Base-by-base conservation (phyloP, 306 rosid species). In the Dryas alaskensis region DNA sequence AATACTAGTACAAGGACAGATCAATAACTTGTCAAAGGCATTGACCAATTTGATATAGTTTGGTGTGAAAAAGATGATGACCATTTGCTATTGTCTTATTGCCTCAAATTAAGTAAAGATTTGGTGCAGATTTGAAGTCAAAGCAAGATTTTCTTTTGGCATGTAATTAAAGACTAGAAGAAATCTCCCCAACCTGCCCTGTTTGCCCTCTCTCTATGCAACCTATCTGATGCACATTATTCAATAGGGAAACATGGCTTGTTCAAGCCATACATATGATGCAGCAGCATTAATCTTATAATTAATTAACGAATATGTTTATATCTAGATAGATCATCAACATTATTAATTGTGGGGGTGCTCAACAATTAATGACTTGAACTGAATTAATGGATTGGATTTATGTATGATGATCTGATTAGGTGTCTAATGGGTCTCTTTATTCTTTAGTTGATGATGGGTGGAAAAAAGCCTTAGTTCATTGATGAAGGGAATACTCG, bases 71-170 rank as follows among this genome's bases (percentile, higher is more conserved):
- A 63, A 61, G 70, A 60, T 54, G 39, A 76, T 66, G 60, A 66
- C 72, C 27, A 76, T 61, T 81, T 76, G 76, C 60, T 37, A 39
- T 70, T 72, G 73, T 73, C 72, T 65, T 74, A 74, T 79, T 84
- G 79, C 75, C 72, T 87, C 84, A 84, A 79, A 76, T 83, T 78
- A 75, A 66, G 64, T 50, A 76, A 50, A 76, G 82, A 77, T 54
- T 77, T 78, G 77, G 87, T 78, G 79, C 84, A 84, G 70, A 76
- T 44, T 82, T 81, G 82, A 78, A 84, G 81, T 84, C 83, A 83
- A 82, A 86, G 79, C 84, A 81, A 86, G 76, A 73, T 67, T 73
- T 70, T 73, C 83, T 83, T 86, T 83, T 81, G 70, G 82, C 81
- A 84, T 78, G 67, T 77, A n/a, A 50, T 74, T 76, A 83, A 81